Base-by-base conservation (phyloP, 176 grass and related monocot species). In the Echinochloa phyllopogon region DNA sequence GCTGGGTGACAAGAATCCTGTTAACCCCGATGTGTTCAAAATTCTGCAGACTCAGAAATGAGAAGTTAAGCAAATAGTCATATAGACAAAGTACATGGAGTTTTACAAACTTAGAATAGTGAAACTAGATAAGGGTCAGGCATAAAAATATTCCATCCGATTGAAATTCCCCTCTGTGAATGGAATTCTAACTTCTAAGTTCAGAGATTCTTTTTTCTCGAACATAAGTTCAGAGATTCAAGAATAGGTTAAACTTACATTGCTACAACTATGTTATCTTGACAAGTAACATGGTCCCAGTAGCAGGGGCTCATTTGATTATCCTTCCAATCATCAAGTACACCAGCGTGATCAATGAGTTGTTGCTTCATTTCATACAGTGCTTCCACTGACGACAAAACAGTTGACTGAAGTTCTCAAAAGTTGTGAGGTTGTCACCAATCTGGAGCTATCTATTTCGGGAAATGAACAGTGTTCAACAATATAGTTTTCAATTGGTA, bases 281-380 rank as follows among this genome's bases (percentile, higher is more conserved):
- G 49, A 65, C 95, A 97, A 37, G 0, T 62, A 65, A 97, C 70
- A 25, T 20, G 13, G 11, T 3, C 1, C 81, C 77, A 93, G 38
- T 64, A 52, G 90, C 93, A 98, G 13, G 92, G 74, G 72, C 23
- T 84, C 51, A 93, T 86, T 95, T 89, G 92, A 88, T 98, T 93
- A 44, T 53, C 15, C 29, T 18, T 55, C 95, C 95, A 98, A 21
- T 61, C 8, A 4, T 82, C 38, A 45, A 98, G 76, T 51, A 83
- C 82, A 88, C 38, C 69, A 11, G 10, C 27, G n/a, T 11, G 70
- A 83, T 86, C 91, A 4, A 21, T 82, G 64, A 98, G 85, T 62
- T 75, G 45, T 68, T 3, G n/a, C 78, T 74, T 98, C 89, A 98
- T 92, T 52, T 90, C 84, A 59, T 48, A n/a, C 27, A 98, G 74